These are phyloP conservation scores for Zizania palustris DNA, from an alignment of 202 grass and related monocot genomes.

Conservation along the genomic window DNA sequence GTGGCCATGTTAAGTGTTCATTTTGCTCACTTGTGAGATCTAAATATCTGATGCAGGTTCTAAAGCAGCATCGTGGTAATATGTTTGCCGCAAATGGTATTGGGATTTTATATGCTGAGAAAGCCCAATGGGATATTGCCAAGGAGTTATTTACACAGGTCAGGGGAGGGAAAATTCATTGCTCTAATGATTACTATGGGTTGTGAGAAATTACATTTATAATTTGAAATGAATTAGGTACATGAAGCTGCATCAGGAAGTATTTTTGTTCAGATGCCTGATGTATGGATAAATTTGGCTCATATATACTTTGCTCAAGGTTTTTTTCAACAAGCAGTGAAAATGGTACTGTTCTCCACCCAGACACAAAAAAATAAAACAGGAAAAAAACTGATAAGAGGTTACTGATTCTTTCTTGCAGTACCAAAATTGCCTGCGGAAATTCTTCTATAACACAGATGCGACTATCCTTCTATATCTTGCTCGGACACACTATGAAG, in stretches of 20 bases:
- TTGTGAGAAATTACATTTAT: conserved; percentile 28
- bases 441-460: conserved; percentile 94
- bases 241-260: conserved; percentile 95
- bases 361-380: neutral
- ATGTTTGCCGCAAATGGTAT: conserved; percentile 97
- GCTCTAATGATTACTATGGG: conserved; percentile 19
- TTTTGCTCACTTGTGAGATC: conserved; percentile 32
- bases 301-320: conserved; percentile 97
- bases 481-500: conserved; percentile 89
- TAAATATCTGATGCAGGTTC: conserved; percentile 48
- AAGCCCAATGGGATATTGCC: conserved; percentile 87
- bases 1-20: neutral
- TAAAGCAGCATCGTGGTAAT: conserved; percentile 74
- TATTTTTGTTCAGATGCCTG: conserved; percentile 92
- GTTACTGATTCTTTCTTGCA: conserved; percentile 49
- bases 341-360: conserved; percentile 60
- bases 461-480: conserved; percentile 86
- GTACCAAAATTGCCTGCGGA: conserved; percentile 93
- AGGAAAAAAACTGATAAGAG: conserved; percentile 10
- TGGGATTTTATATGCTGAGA: conserved; percentile 89
- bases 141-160: conserved; percentile 99
- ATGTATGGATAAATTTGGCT: conserved; percentile 97
- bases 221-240: conserved; percentile 63
- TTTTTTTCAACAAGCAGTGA: conserved; percentile 87
- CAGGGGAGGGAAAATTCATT: conserved; percentile 32